These are phyloP conservation scores for Acer negundo DNA, from an alignment of 345 rosid genomes.

Conservation along the genomic window DNA sequence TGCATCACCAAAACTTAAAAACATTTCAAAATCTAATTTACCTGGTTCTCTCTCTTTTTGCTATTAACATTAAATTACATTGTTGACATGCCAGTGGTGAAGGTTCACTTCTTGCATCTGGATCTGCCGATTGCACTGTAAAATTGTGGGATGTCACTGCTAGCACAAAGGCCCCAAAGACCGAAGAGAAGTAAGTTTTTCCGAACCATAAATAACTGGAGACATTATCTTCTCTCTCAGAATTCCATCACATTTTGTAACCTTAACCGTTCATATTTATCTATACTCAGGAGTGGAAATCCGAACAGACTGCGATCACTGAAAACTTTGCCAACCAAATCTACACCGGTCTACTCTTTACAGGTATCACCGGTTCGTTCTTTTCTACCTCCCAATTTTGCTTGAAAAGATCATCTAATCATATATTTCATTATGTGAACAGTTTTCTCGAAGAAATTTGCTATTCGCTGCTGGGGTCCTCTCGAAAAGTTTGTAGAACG, in stretches of 20 bases:
- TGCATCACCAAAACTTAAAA: background rate
- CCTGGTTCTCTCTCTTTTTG: background rate
- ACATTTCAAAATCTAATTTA: background rate
- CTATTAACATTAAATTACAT: conserved; percentile 16
- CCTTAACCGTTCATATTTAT: background rate
- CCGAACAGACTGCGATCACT: conserved; percentile 71
- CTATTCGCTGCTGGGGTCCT: conserved; percentile 85
- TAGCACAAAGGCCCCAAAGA: conserved; percentile 60
- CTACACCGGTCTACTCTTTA: conserved; percentile 72
- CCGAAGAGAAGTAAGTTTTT: conserved; percentile 70
- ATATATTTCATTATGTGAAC: conserved; percentile 12
- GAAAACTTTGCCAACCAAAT: conserved; percentile 84
- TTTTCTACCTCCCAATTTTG: background rate
- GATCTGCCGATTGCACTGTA: conserved; percentile 94
- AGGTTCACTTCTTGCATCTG: conserved; percentile 94
- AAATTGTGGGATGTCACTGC: conserved; percentile 88
- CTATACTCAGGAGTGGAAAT: conserved; percentile 61
- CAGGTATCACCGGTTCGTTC: conserved; percentile 39
- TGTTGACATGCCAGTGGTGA: conserved; percentile 56
- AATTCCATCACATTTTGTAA: background rate
- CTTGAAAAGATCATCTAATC: background rate
- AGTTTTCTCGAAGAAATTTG: conserved; percentile 90
- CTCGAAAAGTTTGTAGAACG: conserved; percentile 42
- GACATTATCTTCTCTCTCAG: conserved; percentile 9
- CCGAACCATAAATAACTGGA: background rate